Evolutionary conservation across 768 basidiomycete species (phyloP), one percentile per base, ranked within the genome.

Genomic region (Termitomyces sp.): DNA sequence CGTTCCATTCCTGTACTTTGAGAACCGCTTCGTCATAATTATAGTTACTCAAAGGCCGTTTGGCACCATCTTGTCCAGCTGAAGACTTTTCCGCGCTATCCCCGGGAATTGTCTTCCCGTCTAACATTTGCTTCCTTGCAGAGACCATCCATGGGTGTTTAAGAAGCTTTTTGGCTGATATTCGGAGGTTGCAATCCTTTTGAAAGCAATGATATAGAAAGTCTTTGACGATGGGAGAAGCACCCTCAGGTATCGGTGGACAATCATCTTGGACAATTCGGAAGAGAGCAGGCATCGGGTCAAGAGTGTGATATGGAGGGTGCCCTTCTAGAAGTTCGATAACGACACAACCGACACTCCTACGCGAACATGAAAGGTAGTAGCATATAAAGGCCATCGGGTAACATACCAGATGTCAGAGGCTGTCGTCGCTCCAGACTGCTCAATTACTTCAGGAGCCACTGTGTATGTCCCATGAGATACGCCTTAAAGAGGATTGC

Each of bases 361-460:
- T 79, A 20, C 20, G 32, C 20, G 12, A 34, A 36, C 17, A 17
- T 61, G n/a, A 61, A 56, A 57, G 56, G 47, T 15, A 38, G 32
- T 4, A n/a, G 17, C 7, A 36, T 20, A 45, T 31, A 34, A 20
- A 31, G n/a, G 25, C 29, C 12, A 4, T 15, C 31, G 48, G 32
- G 4, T 46, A 59, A 49, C 60, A 48, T 66, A 79, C 78, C 97
- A 99, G 61, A 99, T 94, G 73, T 99, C 97, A 17, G 94, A 96
- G 14, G 97, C 90, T 0, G 96, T 97, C 1, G 94, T 96, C 36
- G 97, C 96, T 36, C 97, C 97, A 36, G 89, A 90, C 73, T 99
- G 97, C 68, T 99, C 97, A 60, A 99, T 98, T 51, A 99, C 93
- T 75, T 99, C 97, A 2, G 97, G 97, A 9, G 97, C 96, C 97